A percentile compares a stretch with the other conserved stretches of the same genome.
Conservation (phyloP, 108 stramenopile genomes). For the Conticribra weissflogii region DNA sequence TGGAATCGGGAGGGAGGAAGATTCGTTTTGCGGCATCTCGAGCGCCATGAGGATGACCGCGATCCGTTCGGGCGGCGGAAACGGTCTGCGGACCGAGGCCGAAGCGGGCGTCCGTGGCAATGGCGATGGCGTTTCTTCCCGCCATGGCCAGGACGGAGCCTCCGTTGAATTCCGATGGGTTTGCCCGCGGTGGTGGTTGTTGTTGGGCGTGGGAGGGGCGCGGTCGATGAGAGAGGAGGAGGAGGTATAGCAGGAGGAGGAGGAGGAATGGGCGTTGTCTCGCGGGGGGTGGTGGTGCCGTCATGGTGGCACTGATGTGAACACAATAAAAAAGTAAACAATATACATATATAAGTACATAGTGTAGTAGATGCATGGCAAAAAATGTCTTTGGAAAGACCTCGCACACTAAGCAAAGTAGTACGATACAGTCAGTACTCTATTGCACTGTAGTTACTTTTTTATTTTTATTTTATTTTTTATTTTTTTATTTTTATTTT, state of each 20-base stretch:
- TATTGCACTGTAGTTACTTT: no score
- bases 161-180: slow-evolving; percentile 78
- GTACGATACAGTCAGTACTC: no score
- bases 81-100: slow-evolving; percentile 75
- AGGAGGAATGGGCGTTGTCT: neutral
- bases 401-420: no score
- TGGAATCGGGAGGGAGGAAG: slow-evolving; percentile 36
- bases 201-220: neutral
- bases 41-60: neutral
- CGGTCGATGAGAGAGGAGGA: neutral
- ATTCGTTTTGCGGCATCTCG: slow-evolving; percentile 16
- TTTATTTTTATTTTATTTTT: no score
- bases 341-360: no score
- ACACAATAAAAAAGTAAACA: no score
- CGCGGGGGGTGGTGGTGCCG: no score
- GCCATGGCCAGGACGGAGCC: slow-evolving; percentile 88
- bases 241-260: neutral
- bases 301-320: no score
- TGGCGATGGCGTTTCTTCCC: slow-evolving; percentile 76
- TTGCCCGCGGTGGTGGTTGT: no score
- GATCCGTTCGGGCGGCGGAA: slow-evolving; percentile 19
- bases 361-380: no score
- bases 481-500: no score
- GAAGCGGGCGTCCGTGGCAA: slow-evolving; percentile 85
- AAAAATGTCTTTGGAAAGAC: no score